Evolutionary conservation across 2,329 filamentous ascomycete genomes (phyloP).

Genomic region (Ceratocystis cacaofunesta): DNA sequence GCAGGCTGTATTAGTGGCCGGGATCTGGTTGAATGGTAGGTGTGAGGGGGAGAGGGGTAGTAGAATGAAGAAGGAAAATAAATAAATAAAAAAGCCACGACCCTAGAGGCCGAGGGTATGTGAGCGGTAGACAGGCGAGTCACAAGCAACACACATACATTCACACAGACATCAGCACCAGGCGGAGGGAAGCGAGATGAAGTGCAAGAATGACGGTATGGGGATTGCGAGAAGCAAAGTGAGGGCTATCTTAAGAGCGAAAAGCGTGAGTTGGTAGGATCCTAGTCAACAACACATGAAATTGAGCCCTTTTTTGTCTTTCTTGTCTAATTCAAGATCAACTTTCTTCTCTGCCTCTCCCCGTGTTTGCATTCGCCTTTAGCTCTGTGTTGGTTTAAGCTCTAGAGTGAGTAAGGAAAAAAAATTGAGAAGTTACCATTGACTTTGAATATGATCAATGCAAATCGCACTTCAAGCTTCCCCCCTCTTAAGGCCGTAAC

Average conservation of each 20-base stretch:
- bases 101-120: not conserved
- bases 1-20: no score
- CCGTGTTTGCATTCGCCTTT: not conserved
- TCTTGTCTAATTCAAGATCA: not conserved
- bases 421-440: not conserved
- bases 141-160: not conserved
- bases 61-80: not conserved
- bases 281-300: not conserved
- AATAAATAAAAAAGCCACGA: constrained; percentile 4
- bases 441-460: not conserved
- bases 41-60: not conserved
- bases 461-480: not conserved
- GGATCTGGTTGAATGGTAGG: no score
- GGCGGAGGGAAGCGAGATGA: not conserved
- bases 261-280: not conserved
- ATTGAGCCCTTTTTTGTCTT: not conserved
- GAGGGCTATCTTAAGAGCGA: no score
- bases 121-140: not conserved
- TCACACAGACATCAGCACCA: not conserved
- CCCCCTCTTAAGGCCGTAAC: not conserved
- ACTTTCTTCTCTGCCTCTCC: not conserved
- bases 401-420: not conserved
- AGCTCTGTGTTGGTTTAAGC: not conserved
- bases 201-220: constrained; percentile 6
- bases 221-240: not conserved